A percentile compares a stretch with the other conserved stretches of the same genome.
Evolutionary conservation across 768 basidiomycete species (phyloP).

Genomic region (Agrocybe praecox): DNA sequence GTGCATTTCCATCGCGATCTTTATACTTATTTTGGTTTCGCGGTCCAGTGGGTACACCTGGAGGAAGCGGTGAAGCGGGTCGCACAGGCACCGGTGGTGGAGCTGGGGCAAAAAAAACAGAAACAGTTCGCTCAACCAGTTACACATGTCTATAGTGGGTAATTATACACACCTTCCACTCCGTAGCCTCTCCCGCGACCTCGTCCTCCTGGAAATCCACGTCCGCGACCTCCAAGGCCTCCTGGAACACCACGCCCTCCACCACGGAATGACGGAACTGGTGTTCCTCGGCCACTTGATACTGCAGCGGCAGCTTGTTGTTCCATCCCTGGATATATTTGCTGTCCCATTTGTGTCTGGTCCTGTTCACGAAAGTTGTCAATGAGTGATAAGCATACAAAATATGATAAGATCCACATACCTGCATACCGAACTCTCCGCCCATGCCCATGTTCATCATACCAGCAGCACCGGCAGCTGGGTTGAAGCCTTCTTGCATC

Average conservation of each 20-base stretch:
- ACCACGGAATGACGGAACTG: slow-evolving; percentile 36
- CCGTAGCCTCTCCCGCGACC: slow-evolving; percentile 48
- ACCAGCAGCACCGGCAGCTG: slow-evolving; percentile 40
- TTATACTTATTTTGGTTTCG: slow-evolving; percentile 90
- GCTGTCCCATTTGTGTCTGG: slow-evolving; percentile 60
- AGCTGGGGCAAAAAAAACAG: slow-evolving; percentile 10
- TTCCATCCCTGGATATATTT: slow-evolving; percentile 72
- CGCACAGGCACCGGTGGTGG: slow-evolving; percentile 61
- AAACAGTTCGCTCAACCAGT: slow-evolving; percentile 7
- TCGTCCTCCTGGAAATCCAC: slow-evolving; percentile 42
- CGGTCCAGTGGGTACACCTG: slow-evolving; percentile 86
- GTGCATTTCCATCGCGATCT: slow-evolving; percentile 83
- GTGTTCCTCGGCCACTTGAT: slow-evolving; percentile 38
- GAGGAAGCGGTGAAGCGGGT: slow-evolving; percentile 83
- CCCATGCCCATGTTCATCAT: slow-evolving; percentile 78
- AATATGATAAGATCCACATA: slow-evolving; percentile 34
- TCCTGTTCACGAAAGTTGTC: slow-evolving; percentile 40
- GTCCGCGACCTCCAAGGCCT: slow-evolving; percentile 37
- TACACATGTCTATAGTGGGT: slow-evolving; percentile 8
- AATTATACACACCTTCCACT: slow-evolving; percentile 36
- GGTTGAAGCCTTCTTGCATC: slow-evolving; percentile 50
- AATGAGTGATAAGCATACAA: slow-evolving; percentile 15
- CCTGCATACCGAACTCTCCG: slow-evolving; percentile 72
- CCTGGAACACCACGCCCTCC: slow-evolving; percentile 33
- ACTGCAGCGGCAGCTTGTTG: slow-evolving; percentile 49